Evolutionary conservation across 495 filamentous ascomycete genomes (phyloP).

Genomic region (Podospora sp.): DNA sequence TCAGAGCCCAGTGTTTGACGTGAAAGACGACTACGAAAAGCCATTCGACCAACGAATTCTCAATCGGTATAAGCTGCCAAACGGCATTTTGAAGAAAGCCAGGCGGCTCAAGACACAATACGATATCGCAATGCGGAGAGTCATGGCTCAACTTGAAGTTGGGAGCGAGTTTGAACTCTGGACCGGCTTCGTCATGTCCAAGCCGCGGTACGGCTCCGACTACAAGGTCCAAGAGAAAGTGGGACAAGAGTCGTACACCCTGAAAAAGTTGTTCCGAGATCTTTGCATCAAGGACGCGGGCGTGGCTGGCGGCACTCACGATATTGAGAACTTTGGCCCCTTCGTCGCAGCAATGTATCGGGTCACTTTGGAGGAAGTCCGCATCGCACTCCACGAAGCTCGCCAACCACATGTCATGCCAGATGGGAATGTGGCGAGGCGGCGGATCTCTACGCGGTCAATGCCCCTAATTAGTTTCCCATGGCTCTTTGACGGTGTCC

Average conservation of each 20-base stretch:
- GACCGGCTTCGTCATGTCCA: slow-evolving; percentile 78
- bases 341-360: slow-evolving; percentile 87
- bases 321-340: slow-evolving; percentile 61
- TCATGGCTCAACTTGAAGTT: slow-evolving; percentile 87
- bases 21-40: slow-evolving; percentile 66
- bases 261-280: slow-evolving; percentile 68
- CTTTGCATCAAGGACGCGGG: slow-evolving; percentile 59
- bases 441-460: slow-evolving; percentile 44
- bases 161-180: slow-evolving; percentile 89
- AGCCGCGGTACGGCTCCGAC: slow-evolving; percentile 64
- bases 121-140: slow-evolving; percentile 71
- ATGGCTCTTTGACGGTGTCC: slow-evolving; percentile 77
- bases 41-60: slow-evolving; percentile 82
- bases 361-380: slow-evolving; percentile 72
- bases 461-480: slow-evolving; percentile 92
- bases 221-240: slow-evolving; percentile 89
- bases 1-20: slow-evolving; percentile 56
- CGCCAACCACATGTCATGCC: slow-evolving; percentile 41
- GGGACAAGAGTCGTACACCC: slow-evolving; percentile 59
- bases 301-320: slow-evolving; percentile 53
- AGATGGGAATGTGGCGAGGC: slow-evolving; percentile 37
- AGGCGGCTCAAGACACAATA: slow-evolving; percentile 73
- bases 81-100: slow-evolving; percentile 58
- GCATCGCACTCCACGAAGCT: slow-evolving; percentile 52
- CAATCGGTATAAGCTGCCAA: slow-evolving; percentile 56